Evolutionary conservation across 768 basidiomycete species (phyloP), one percentile per base, ranked within the genome.

Genomic region (Pleurotus ostreatus): DNA sequence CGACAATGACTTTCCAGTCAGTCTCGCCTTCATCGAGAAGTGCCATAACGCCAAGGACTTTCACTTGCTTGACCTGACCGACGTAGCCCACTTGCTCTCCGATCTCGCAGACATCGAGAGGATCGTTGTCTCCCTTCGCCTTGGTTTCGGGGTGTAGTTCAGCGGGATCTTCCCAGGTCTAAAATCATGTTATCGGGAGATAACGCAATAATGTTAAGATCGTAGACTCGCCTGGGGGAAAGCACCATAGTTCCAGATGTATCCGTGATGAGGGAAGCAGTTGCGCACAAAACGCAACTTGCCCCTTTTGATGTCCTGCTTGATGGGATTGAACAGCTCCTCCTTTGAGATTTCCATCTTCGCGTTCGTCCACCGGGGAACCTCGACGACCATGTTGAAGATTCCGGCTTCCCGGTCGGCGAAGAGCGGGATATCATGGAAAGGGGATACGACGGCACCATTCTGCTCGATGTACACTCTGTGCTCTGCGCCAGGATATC

Each of bases 161-260:
- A 61, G 77, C 72, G 39, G 97, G 97, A 72, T 98, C 97, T 71
- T 99, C 97, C 97, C 97, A 99, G 41, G 97, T 98, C 92, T 98
- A 45, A 52, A 53, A 39, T 47, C 43, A 40, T 11, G 20, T 56
- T 34, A 34, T 44, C 23, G 23, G 20, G 40, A 26, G 18, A 23
- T 40, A 20, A 52, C 39, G 41, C 43, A 58, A 37, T 56, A 25
- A 55, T 40, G 23, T n/a, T 38, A 53, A 34, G 30, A 38, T 23
- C 5, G 41, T 8, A 67, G 84, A 47, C 55, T 88, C 23, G 26
- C 94, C 84, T 96, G 94, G 59, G 96, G 96, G 85, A 99, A 97
- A 58, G 95, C 94, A 66, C 96, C 96, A 68, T 99, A 99, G 82
- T 99, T 99, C 97, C 97, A 99, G 80, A 99, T 94, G 81, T 98